Evolutionary conservation across 768 basidiomycete species (phyloP), one percentile per base, ranked within the genome.

Genomic region (Termitomyces sp.): DNA sequence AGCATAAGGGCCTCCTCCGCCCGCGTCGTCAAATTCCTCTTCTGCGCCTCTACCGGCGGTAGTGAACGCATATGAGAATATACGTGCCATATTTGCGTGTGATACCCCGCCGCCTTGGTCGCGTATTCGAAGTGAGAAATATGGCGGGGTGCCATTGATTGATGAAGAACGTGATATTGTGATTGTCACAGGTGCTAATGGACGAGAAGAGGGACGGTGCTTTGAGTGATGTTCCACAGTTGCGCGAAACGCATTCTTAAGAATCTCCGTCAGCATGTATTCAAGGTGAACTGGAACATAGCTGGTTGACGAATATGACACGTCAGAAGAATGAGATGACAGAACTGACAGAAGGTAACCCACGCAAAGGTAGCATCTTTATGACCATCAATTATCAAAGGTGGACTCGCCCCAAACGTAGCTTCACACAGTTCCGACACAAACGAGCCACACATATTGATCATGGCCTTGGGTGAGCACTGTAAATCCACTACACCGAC

Each of bases 31-130:
- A 5, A 58, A 56, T 14, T 66, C 62, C 38, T 60, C 66, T 5
- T 70, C 71, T 10, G 73, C 74, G 38, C 70, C 73, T 43, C 78
- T 72, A 6, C 84, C 86, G 3, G 91, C 91, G 5, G 93, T 94
- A 5, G 92, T 94, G 68, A 94, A 95, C 6, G 91, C 91, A 68
- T 95, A 95, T 17, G 91, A 92, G 70, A 95, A 95, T 55, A 95
- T 89, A 45, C 83, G 81, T 19, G 79, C 73, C 78, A 94, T 82
- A 67, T 94, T 82, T 10, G 78, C 73, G 2, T 85, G 85, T 0
- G 85, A 78, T 33, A 95, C 85, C 8, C 93, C 93, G 10, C 93
- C 93, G 3, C 93, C 93, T 63, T 91, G 85, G 64, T 95, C 93
- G 31, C 93, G 81, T 19, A 95, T 77, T 40, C 93, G 79, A 45